These are phyloP conservation scores for Calvatia gigantea DNA, from an alignment of 768 basidiomycete genomes.

Conservation along the genomic window DNA sequence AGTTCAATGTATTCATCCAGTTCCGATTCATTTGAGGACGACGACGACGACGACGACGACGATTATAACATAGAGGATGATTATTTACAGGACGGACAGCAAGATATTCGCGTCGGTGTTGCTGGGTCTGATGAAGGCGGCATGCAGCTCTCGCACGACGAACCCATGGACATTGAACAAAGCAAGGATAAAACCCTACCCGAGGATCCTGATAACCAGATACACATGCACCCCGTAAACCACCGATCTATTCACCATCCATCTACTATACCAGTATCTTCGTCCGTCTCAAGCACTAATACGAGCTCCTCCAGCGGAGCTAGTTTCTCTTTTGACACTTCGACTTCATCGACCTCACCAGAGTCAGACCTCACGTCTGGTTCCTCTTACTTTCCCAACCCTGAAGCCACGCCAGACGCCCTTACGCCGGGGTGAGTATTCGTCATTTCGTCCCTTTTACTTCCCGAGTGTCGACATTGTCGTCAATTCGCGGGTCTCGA, in stretches of 20 bases:
- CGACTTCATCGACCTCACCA: conserved; percentile 5
- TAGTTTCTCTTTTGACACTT: conserved; percentile 12
- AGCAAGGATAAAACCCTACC: conserved; percentile 12
- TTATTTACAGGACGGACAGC: conserved; percentile 16
- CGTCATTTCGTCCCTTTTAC: background rate
- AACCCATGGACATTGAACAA: conserved; percentile 16
- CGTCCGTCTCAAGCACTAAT: conserved; percentile 4
- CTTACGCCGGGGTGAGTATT: conserved; percentile 8
- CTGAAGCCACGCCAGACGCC: conserved; percentile 4
- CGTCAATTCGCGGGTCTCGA: conserved; percentile 1
- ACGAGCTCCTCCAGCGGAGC: conserved; percentile 5
- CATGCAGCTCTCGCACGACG: conserved; percentile 2
- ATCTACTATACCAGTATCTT: conserved; percentile 13
- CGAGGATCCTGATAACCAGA: conserved; percentile 27
- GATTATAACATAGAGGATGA: conserved; percentile 19
- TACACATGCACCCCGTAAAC: conserved; percentile 56
- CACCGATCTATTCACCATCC: conserved; percentile 23
- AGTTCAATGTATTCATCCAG: conserved; percentile 15
- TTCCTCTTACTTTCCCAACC: conserved; percentile 1
- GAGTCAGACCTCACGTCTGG: conserved; percentile 1
- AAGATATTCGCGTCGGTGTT: background rate
- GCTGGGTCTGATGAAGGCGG: conserved; percentile 12
- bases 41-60: conserved; percentile 20
- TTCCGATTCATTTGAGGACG: conserved; percentile 27
- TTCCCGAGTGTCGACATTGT: background rate